Conservation (phyloP, 1,284 basidiomycete genomes). For the Ceratobasidium sp. region DNA sequence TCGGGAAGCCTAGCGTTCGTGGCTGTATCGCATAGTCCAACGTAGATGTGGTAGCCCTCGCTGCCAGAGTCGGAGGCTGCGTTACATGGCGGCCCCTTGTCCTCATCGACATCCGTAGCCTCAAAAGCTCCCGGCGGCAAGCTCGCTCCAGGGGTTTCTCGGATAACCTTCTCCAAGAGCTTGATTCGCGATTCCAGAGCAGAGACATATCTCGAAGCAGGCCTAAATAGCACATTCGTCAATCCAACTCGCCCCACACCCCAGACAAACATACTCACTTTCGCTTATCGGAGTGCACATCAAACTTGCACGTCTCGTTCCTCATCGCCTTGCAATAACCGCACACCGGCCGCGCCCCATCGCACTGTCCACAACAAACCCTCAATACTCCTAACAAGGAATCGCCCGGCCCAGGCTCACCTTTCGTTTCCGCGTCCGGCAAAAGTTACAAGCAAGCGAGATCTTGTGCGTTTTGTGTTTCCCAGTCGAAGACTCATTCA, state of each 20-base stretch:
- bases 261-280: too few species aligned
- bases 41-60: too few species aligned
- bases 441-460: conserved; percentile 36
- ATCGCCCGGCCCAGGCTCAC: neutral
- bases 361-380: conserved; percentile 6
- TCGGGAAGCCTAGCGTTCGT: conserved; percentile 25
- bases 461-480: conserved; percentile 12
- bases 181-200: conserved; percentile 35
- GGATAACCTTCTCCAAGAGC: conserved; percentile 22
- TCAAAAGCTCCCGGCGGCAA: conserved; percentile 5
- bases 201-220: conserved; percentile 18
- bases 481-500: too few species aligned
- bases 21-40: too few species aligned
- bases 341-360: conserved; percentile 25
- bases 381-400: neutral
- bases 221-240: too few species aligned
- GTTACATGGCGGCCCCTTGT: too few species aligned
- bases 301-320: conserved; percentile 21
- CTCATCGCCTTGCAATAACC: conserved; percentile 27
- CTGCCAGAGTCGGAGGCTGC: neutral
- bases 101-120: neutral
- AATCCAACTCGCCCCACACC: too few species aligned
- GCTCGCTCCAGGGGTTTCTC: neutral
- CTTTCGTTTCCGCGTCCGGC: conserved; percentile 33
- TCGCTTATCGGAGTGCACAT: conserved; percentile 33